Base-by-base conservation (phyloP, 2,329 filamentous ascomycete genomes). In the Teratosphaeria nubilosa region DNA sequence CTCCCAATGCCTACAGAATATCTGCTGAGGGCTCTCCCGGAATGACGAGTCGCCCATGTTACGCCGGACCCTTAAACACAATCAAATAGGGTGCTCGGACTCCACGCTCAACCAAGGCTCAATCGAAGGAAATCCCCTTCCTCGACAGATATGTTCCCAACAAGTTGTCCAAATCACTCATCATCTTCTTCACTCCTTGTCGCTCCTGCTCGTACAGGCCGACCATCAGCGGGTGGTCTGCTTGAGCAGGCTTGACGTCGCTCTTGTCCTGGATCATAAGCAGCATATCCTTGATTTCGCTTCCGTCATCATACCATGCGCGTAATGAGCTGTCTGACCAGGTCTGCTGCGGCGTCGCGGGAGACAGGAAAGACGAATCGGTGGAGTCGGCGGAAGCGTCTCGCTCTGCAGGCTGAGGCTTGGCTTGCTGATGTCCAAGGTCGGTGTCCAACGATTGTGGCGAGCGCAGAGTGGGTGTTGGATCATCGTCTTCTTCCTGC, bases 211-310 rank as follows among this genome's bases (percentile, higher is more conserved):
- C 85, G 76, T 95, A 97, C 57, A 97, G 76, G 24, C 85, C 83
- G 14, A 84, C 84, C 55, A 88, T 90, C 51, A 95, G 80, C 0
- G 92, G 92, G 72, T 97, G 91, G 58, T 96, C 90, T n/a, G 83
- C 81, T 1, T 87, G 84, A 7, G 87, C 88, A 20, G 90, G 88
- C 50, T 85, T 82, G 16, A 95, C 85, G 59, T 91, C 88, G 14
- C 85, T 88, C 72, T 91, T 96, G 74, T 97, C 91, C 70, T 96
- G 91, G 30, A 99, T 90, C 60, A 99, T 88, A 41, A 91, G 82
- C 55, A 97, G 80, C 70, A 97, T 82, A 70, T 99, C 92, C 55
- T 90, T 84, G 64, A 99, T 90, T 60, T 90, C 85, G 65, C 94
- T 90, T 53, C 69, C 70, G 64, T 97, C 92, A 51, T 69, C 68